phyloP scores from a whole-genome alignment of 257 asterid genomes.

The Gentiana macrophylla region DNA sequence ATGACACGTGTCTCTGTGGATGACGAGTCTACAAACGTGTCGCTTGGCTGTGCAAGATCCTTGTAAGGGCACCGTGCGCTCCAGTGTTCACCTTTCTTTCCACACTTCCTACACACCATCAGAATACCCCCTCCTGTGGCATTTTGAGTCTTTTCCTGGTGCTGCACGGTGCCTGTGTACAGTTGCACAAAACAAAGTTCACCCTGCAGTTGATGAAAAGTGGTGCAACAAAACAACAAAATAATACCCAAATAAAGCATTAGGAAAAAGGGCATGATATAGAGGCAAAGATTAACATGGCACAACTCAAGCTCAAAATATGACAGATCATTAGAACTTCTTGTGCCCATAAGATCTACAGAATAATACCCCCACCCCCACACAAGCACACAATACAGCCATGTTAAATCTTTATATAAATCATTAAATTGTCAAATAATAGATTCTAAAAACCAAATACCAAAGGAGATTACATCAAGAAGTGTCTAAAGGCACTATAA shows the following conservation, averaged over 20 bases:
- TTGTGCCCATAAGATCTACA: no score
- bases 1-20: neutral
- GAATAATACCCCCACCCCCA: no score
- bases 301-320: no score
- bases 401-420: no score
- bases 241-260: neutral
- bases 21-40: neutral
- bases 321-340: no score
- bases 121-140: conserved; percentile 12
- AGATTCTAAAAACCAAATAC: no score
- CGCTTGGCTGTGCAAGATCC: conserved; percentile 7
- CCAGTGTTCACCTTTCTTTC: conserved; percentile 10
- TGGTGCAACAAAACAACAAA: no score
- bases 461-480: no score
- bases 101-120: conserved; percentile 12
- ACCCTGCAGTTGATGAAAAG: no score
- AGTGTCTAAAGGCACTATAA: no score
- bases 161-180: neutral
- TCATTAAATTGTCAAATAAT: no score
- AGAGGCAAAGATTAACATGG: neutral
- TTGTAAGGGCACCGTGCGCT: conserved; percentile 11
- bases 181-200: neutral
- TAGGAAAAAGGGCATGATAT: neutral
- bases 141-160: neutral
- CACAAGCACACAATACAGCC: no score